Evolutionary conservation across 2,329 filamentous ascomycete species (phyloP), one percentile per base, ranked within the genome.

Genomic region (Periconia sp.): DNA sequence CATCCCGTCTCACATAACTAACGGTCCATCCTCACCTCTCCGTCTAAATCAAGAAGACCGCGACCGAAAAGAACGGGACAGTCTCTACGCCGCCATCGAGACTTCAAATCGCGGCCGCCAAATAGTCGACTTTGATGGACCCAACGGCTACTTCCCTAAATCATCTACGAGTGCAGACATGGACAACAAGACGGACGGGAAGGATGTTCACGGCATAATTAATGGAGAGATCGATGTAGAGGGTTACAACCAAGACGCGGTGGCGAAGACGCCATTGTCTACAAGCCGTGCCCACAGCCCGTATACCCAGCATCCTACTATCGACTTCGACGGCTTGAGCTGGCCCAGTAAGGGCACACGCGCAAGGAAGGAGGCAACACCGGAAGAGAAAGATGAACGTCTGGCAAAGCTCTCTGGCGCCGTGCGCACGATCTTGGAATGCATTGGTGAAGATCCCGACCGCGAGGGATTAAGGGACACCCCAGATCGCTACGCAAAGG

Each of bases 401-500:
- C 73, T 86, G 17, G 71, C 81, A 62, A 87, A 86, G 70, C 76
- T 87, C 15, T 78, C 83, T 1, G 83, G 83, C 41, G 85, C 85
- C 44, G 82, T 87, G 14, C 75, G 78, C 50, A 88, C 85, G 0
- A 85, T 88, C 44, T 70, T 88, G 17, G 85, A 87, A 69, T 87
- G 85, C 59, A 79, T 88, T 18, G 85, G 85, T 44, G 85, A 88
- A 65, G 85, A 88, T 59, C 84, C 84, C 0, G 81, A 85, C 55
- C 78, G 85, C 47, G 85, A 87, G 66, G 85, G 85, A 3, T 74
- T 88, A 50, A 77, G 80, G n/a, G 80, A 81, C 47, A 87, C 85
- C 0, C 94, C 94, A 0, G 85, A 89, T 68, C 84, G 94, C 56
- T 97, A 97, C 73, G 93, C 94, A 46, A 93, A 96, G 75, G 94